These are phyloP conservation scores for Boletales sp. DNA, from an alignment of 768 basidiomycete species.

Conservation along the genomic window DNA sequence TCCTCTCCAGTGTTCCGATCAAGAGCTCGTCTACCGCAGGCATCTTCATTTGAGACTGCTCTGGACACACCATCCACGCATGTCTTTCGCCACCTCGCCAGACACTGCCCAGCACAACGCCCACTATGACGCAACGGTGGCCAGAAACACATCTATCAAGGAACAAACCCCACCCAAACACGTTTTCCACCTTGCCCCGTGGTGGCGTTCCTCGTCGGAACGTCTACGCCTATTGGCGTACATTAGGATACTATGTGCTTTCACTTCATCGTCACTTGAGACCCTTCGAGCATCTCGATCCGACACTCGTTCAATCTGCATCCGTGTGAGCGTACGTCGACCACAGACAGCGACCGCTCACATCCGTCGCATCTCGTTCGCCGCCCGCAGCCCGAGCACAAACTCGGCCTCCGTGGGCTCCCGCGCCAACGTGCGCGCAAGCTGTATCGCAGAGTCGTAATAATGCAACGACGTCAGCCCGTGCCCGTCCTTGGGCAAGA, in stretches of 20 bases:
- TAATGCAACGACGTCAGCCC: slow-evolving; percentile 69
- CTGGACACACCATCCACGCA: no score
- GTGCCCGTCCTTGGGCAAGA: slow-evolving; percentile 55
- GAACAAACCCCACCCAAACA: slow-evolving; percentile 45
- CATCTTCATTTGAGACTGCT: slow-evolving; percentile 37
- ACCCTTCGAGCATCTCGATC: slow-evolving; percentile 59
- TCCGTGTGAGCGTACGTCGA: neutral
- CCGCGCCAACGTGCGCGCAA: slow-evolving; percentile 55
- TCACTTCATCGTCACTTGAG: slow-evolving; percentile 13
- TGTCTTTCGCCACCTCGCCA: no score
- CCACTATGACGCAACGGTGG: slow-evolving; percentile 43
- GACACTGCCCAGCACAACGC: slow-evolving; percentile 32
- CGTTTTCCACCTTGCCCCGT: slow-evolving; percentile 53
- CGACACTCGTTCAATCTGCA: slow-evolving; percentile 60
- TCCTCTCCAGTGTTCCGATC: slow-evolving; percentile 38
- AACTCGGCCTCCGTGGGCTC: slow-evolving; percentile 71
- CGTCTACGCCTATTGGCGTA: slow-evolving; percentile 39
- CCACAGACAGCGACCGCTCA: slow-evolving; percentile 23
- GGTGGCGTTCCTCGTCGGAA: slow-evolving; percentile 41
- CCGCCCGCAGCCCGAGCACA: slow-evolving; percentile 57
- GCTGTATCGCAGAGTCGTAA: slow-evolving; percentile 74
- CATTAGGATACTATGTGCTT: slow-evolving; percentile 28
- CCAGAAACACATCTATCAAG: slow-evolving; percentile 40
- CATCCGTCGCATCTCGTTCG: slow-evolving; percentile 59
- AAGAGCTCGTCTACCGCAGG: slow-evolving; percentile 38